phyloP scores from a whole-genome alignment of 441 rosid genomes.

The Syzygium malaccense region DNA sequence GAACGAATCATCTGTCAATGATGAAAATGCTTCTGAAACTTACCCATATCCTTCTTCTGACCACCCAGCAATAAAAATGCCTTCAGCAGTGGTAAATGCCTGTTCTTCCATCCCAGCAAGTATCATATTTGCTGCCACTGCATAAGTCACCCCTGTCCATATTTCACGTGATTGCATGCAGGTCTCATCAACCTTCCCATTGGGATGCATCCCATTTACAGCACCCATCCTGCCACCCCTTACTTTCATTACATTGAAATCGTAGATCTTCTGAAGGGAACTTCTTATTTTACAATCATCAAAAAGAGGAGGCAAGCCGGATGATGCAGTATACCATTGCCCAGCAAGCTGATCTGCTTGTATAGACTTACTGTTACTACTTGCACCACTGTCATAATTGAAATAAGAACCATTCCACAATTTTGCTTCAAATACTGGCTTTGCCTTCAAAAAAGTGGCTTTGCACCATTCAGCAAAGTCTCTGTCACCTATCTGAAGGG shows the following conservation, averaged over 20 bases:
- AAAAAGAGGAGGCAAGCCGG: constrained; percentile 7
- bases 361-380: constrained; percentile 92
- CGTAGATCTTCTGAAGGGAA: constrained; percentile 6
- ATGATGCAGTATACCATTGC: constrained; percentile 23
- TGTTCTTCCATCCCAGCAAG: constrained; percentile 6
- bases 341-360: constrained; percentile 98
- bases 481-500: constrained; percentile 73
- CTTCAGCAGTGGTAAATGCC: constrained; percentile 3
- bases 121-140: constrained; percentile 2
- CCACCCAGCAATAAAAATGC: constrained; percentile 3
- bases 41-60: constrained; percentile 6
- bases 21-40: neutral
- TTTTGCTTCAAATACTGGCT: constrained; percentile 63
- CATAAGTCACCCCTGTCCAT: constrained; percentile 7
- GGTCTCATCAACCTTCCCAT: constrained; percentile 3
- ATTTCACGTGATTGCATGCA: constrained; percentile 11
- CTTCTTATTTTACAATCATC: constrained; percentile 3
- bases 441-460: constrained; percentile 66
- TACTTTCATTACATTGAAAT: constrained; percentile 6
- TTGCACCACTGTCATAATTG: constrained; percentile 86
- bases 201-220: constrained; percentile 2
- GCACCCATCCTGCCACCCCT: constrained; percentile 6
- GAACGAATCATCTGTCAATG: neutral
- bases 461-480: constrained; percentile 85
- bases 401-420: constrained; percentile 94